Evolutionary conservation across 2,329 filamentous ascomycete species (phyloP).

Genomic region (Neoscytalidium dimidiatum): DNA sequence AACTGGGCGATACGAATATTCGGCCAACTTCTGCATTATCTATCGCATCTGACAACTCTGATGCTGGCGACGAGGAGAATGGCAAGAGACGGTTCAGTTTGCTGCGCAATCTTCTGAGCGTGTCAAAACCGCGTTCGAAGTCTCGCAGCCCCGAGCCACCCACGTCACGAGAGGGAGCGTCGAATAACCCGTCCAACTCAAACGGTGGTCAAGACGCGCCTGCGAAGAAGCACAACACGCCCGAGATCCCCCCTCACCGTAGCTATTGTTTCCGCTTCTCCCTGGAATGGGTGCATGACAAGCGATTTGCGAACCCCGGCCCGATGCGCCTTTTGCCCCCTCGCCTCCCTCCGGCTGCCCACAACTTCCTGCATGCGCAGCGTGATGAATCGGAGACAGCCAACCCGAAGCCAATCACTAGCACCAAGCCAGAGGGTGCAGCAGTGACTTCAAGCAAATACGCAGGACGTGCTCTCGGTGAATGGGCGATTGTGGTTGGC

Average conservation of each 20-base stretch:
- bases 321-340: constrained; percentile 67
- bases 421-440: constrained; percentile 37
- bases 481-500: constrained; percentile 73
- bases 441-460: constrained; percentile 55
- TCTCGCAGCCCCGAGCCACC: constrained; percentile 36
- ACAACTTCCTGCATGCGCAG: constrained; percentile 58
- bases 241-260: constrained; percentile 55
- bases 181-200: constrained; percentile 23
- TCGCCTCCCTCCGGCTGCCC: constrained; percentile 69
- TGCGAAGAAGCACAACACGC: constrained; percentile 26
- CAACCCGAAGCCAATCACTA: constrained; percentile 2
- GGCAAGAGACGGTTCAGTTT: constrained; percentile 64
- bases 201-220: constrained; percentile 21
- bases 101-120: constrained; percentile 63
- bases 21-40: constrained; percentile 34
- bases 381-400: constrained; percentile 22
- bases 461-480: constrained; percentile 71
- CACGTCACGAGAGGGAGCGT: constrained; percentile 22
- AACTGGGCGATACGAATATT: constrained; percentile 26
- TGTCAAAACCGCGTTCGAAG: constrained; percentile 45
- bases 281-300: constrained; percentile 63
- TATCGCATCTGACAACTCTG: constrained; percentile 35
- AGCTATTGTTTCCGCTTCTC: constrained; percentile 74
- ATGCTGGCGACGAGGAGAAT: constrained; percentile 28
- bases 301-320: constrained; percentile 57